Base-by-base conservation (phyloP, 257 asterid species). In the Eucommia ulmoides region DNA sequence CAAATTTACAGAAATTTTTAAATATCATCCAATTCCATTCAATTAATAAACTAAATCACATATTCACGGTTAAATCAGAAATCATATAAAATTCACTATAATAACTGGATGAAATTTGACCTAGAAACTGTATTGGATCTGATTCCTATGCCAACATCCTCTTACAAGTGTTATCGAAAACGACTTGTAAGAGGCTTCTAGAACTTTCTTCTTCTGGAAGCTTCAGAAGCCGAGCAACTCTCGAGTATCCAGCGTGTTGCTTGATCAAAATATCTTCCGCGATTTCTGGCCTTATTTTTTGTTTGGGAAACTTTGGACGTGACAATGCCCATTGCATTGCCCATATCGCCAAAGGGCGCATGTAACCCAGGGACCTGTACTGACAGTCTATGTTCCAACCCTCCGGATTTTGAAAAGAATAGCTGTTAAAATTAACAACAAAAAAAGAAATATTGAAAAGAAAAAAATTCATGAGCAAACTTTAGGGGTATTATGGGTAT, bases 251-350 rank as follows among this genome's bases (percentile, higher is more conserved):
- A 46, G 65, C 59, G 38, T 86, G 96, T 66, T 86, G 83, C 52
- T 71, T 81, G 6, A 72, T 17, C 53, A 86, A 74, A 21, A 84
- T 52, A 52, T 72, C 94, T 67, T 69, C 78, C 3, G 41, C 68
- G 20, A 86, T 61, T 22, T 74, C 81, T 20, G 71, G 72, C 65
- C 59, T 73, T 58, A 0, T 38, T 44, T 81, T 73, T 29, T 59
- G 70, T 63, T 55, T 76, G 20, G 78, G 57, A 49, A 49, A 29
- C 50, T 63, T 72, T 2, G 74, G 78, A 42, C 65, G 76, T 9
- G 80, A 71, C 48, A 91, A 62, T 19, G 96, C 94, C 95, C 96
- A 91, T 51, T 91, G 99, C 96, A 91, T 91, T 15, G 96, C 94
- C 96, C 99, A 91, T 51, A 86, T 91, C 18, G 89, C 88, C 55